Evolutionary conservation across 345 rosid species (phyloP).

Genomic region (Conringia planisiliqua): DNA sequence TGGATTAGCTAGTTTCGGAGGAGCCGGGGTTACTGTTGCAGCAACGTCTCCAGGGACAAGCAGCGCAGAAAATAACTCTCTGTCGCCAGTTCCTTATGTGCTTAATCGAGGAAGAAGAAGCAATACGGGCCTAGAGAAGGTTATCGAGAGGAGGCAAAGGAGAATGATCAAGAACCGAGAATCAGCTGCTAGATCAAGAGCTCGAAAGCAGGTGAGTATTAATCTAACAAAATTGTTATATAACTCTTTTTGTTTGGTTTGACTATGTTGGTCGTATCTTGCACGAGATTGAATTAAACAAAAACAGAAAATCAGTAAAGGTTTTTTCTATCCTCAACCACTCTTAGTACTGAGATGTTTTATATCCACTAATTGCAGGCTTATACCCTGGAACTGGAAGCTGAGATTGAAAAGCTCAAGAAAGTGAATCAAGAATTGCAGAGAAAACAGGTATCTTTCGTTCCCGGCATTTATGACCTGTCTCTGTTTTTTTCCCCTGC

Average conservation of each 20-base stretch:
- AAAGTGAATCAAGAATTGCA: slow-evolving; percentile 66
- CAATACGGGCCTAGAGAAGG: slow-evolving; percentile 69
- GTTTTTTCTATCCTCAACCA: slow-evolving; percentile 1
- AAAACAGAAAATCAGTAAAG: background rate
- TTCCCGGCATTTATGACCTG: background rate
- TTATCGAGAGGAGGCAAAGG: slow-evolving; percentile 89
- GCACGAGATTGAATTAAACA: background rate
- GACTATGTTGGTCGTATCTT: background rate
- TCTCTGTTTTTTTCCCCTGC: background rate
- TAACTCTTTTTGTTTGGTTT: background rate
- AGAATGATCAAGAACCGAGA: slow-evolving; percentile 98
- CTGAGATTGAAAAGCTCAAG: slow-evolving; percentile 82
- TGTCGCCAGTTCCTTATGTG: slow-evolving; percentile 78
- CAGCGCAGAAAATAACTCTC: slow-evolving; percentile 54
- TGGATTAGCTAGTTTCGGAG: slow-evolving; percentile 49
- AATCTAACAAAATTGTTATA: background rate
- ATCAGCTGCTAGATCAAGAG: slow-evolving; percentile 96
- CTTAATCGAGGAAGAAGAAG: slow-evolving; percentile 72
- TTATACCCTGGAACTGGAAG: slow-evolving; percentile 93
- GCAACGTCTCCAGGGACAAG: slow-evolving; percentile 68
- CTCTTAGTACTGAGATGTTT: background rate
- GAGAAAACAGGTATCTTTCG: slow-evolving; percentile 63
- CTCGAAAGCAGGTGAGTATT: slow-evolving; percentile 87
- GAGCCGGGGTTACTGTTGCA: slow-evolving; percentile 42
- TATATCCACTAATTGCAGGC: slow-evolving; percentile 50